These are phyloP conservation scores for Phytophthora quininea DNA, from an alignment of 352 stramenopile genomes.

Conservation along the genomic window DNA sequence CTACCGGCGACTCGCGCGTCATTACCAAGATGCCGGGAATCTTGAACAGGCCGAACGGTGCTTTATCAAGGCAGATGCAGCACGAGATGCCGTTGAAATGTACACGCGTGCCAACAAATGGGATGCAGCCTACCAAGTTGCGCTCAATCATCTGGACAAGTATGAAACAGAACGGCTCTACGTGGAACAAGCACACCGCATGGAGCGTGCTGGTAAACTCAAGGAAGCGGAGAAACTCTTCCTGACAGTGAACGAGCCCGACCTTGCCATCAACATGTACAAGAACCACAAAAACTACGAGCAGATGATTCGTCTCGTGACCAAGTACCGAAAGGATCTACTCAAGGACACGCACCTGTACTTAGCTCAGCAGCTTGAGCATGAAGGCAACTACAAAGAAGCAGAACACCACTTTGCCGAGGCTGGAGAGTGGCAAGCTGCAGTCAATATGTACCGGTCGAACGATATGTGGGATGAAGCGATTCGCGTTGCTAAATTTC, in stretches of 20 bases:
- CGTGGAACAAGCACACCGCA: constrained; percentile 92
- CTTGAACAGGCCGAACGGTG: constrained; percentile 90
- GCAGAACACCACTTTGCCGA: constrained; percentile 94
- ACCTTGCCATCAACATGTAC: constrained; percentile 97
- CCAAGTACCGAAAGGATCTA: constrained; percentile 92
- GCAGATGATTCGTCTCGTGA: constrained; percentile 94
- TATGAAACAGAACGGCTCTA: constrained; percentile 93
- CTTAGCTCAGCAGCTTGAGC: constrained; percentile 92
- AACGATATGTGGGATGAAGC: constrained; percentile 96
- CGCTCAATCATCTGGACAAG: constrained; percentile 92
- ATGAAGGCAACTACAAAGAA: constrained; percentile 92
- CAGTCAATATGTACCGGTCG: constrained; percentile 95
- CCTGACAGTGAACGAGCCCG: constrained; percentile 91
- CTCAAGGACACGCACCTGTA: constrained; percentile 95
- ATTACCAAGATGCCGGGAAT: constrained; percentile 91
- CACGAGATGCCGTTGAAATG: constrained; percentile 93
- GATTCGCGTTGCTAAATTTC: constrained; percentile 93
- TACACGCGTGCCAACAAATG: constrained; percentile 94
- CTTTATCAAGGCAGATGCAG: constrained; percentile 92
- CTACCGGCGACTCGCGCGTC: constrained; percentile 86
- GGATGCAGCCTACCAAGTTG: constrained; percentile 93
- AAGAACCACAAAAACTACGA: constrained; percentile 96
- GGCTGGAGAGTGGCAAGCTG: constrained; percentile 91
- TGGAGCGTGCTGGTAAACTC: constrained; percentile 90
- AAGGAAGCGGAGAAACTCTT: constrained; percentile 95